A percentile compares a stretch with the other conserved stretches of the same genome.
Evolutionary conservation across 805 yeast species (phyloP).

Genomic region (Candida tammaniensis): DNA sequence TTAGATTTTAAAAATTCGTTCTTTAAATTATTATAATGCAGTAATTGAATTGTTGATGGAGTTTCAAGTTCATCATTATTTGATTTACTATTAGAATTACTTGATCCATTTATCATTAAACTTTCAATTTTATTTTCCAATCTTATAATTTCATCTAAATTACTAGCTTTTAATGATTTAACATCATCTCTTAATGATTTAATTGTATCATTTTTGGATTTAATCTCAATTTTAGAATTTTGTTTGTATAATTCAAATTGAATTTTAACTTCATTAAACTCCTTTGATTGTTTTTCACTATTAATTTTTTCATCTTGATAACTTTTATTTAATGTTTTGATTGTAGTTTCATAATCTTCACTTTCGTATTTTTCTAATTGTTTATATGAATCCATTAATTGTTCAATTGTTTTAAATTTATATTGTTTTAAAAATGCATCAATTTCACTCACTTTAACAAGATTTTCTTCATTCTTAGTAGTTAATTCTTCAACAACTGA

Average conservation of each 20-base stretch:
- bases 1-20: slow-evolving; percentile 72
- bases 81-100: slow-evolving; percentile 8
- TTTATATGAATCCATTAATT: slow-evolving; percentile 21
- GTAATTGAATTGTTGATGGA: slow-evolving; percentile 24
- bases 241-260: slow-evolving; percentile 30
- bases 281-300: slow-evolving; percentile 19
- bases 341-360: slow-evolving; percentile 14
- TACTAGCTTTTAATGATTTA: slow-evolving; percentile 31
- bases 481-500: slow-evolving; percentile 24
- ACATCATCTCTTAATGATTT: slow-evolving; percentile 27
- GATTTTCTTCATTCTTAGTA: slow-evolving; percentile 28
- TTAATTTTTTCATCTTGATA: slow-evolving; percentile 22
- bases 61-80: slow-evolving; percentile 24
- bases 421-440: slow-evolving; percentile 27
- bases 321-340: slow-evolving; percentile 22
- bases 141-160: slow-evolving; percentile 45
- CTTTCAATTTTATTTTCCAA: slow-evolving; percentile 71
- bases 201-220: slow-evolving; percentile 31
- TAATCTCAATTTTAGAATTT: slow-evolving; percentile 31
- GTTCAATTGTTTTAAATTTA: slow-evolving; percentile 27
- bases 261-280: slow-evolving; percentile 29
- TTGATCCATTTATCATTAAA: slow-evolving; percentile 49
- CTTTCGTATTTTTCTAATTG: slow-evolving; percentile 14
- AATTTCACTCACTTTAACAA: slow-evolving; percentile 37
- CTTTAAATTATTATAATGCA: slow-evolving; percentile 57